Evolutionary conservation across 2,329 filamentous ascomycete genomes (phyloP), one percentile per base, ranked within the genome.

Genomic region (Paecilomyces sp.): DNA sequence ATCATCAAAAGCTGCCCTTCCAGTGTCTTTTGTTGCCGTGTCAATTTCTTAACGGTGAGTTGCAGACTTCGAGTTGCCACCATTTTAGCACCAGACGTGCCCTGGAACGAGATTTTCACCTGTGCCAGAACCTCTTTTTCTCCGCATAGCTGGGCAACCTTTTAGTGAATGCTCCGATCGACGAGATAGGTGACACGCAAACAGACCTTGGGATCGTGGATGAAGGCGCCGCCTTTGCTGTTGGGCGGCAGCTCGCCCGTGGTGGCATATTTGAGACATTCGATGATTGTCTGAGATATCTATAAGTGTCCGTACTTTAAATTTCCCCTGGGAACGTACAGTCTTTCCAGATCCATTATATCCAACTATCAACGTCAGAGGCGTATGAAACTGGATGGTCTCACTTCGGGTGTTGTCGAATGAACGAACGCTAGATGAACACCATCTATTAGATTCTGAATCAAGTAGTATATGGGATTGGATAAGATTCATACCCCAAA

Each of bases 301-400:
- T 56, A 2, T 34, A 11, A 25, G 18, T n/a, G 54, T 28, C 60
- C 64, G 41, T 34, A 28, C 30, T 51, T 11, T 50, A 31, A 12
- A 47, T 33, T 3, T 22, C 15, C 24, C 25, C 52, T 15, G n/a
- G 54, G 30, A 28, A 67, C 74, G 53, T 76, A 84, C 82, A 9
- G 94, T 99, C 79, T 99, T 99, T 63, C 94, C 94, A 0, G 93
- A 97, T 58, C 94, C 94, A 79, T 99, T 99, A 76, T 92, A 91
- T 60, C 94, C 94, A 60, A 99, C 95, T 66, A 99, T 99, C 63
- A 99, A 83, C 12, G 94, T 99, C 59, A 99, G 83, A 28, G 94
- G 95, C 0, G 90, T 89, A 65, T 92, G 87, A 74, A 99, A 97
- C 66, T 89, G 83, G 63, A 97, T 96, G 41, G 85, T 88, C 76